Conservation (phyloP, 345 rosid species). For the Erucastrum elatum region DNA sequence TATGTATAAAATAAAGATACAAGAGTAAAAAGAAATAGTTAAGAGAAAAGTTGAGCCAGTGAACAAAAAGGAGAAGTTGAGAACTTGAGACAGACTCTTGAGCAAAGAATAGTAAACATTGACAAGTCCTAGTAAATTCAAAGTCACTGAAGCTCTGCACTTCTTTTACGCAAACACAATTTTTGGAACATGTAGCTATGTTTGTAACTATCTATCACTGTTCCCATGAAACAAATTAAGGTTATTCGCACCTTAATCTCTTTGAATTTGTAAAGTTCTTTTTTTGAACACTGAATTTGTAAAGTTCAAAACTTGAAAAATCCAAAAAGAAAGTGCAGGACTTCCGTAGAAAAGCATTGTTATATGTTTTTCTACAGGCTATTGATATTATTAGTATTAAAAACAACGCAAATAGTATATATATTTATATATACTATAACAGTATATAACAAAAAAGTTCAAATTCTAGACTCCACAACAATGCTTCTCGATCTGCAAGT, state of each 20-base stretch:
- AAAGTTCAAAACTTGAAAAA: slow-evolving; percentile 17
- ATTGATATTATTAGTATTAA: background rate
- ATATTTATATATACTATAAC: too few relatives aligned
- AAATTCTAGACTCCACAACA: too few relatives aligned
- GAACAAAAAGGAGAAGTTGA: slow-evolving; percentile 17
- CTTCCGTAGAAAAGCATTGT: background rate
- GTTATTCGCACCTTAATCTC: background rate
- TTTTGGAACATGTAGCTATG: slow-evolving; percentile 17
- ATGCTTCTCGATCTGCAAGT: too few relatives aligned
- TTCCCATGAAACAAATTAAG: background rate
- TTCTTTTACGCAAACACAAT: slow-evolving; percentile 1
- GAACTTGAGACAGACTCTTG: background rate
- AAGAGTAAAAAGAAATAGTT: background rate
- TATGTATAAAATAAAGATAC: background rate
- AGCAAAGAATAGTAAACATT: slow-evolving; percentile 1
- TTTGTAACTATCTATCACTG: background rate
- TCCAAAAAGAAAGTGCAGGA: background rate
- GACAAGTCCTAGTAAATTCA: slow-evolving; percentile 26
- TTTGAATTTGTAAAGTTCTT: background rate
- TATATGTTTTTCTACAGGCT: background rate
- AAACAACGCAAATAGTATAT: too few relatives aligned
- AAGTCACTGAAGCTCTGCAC: slow-evolving; percentile 2
- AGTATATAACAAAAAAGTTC: background rate
- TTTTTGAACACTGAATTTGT: background rate
- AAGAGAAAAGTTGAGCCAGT: background rate